Evolutionary conservation across 1,139 yeast genomes (phyloP), one percentile per base, ranked within the genome.

Genomic region (Debaryomyces coudertii): DNA sequence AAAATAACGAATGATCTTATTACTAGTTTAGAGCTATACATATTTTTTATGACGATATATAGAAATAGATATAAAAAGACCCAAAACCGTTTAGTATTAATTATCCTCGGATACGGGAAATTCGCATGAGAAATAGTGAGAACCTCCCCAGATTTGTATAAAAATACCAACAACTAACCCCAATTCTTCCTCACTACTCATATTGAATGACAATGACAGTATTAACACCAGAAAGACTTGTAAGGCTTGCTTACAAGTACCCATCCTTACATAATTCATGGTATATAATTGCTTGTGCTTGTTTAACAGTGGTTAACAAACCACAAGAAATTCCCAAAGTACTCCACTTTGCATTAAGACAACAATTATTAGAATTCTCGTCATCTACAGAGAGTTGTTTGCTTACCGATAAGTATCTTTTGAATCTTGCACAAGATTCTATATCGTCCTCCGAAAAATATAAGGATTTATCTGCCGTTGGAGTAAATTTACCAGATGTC

Each of bases 321-420:
- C 95, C 97, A 0, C 81, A 84, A 43, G 96, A 88, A 53, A 80
- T 90, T 35, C 93, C 96, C 2, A 74, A 73, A 45, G 63, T 90
- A 7, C 86, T 85, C 61, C 88, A 87, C 53, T 86, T 85, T 68
- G 90, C 92, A 7, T 60, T 90, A 54, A 72, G 82, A 47, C 77
- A 76, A 50, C 78, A 77, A 47, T 68, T 75, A 34, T 62, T 73
- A 53, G 72, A 69, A 52, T 56, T 50, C 44, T 56, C 63, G 16
- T 47, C 55, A 24, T 24, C 46, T 4, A 42, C 42, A 15, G 70
- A 66, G 36, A 52, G 53, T 7, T 51, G 57, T 23, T 54, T 69
- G 35, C 60, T 71, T 30, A 68, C 72, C n/a, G 64, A 72, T 50
- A 53, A 57, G 42, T 62, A 53, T 43, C 51, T 69, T 48, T 53